These are phyloP conservation scores for Coccomyxa sp. DNA, from an alignment of 139 green algal species.

Conservation along the genomic window DNA sequence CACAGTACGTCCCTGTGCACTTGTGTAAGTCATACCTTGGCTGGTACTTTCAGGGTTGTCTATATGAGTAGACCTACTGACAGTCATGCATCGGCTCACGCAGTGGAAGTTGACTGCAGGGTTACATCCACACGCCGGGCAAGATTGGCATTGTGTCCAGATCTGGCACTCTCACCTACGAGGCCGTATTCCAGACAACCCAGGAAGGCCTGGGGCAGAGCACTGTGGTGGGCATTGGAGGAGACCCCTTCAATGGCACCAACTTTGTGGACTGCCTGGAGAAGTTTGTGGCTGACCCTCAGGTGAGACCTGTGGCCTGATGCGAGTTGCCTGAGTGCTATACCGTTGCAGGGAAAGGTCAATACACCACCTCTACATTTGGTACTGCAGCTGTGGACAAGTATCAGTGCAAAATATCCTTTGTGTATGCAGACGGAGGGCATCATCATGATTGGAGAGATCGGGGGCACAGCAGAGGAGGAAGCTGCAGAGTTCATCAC, in stretches of 20 bases:
- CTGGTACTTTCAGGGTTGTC: no score
- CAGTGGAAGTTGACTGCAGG: no score
- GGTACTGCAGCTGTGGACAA: no score
- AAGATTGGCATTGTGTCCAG: slow-evolving; percentile 96
- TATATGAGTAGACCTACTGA: no score
- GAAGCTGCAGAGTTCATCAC: slow-evolving; percentile 94
- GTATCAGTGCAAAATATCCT: no score
- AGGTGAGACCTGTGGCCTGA: slow-evolving; percentile 40
- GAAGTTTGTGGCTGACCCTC: slow-evolving; percentile 90
- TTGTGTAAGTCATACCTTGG: no score
- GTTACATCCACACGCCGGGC: slow-evolving; percentile 97
- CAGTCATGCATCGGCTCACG: no score
- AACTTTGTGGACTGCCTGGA: slow-evolving; percentile 99
- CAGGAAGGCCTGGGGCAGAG: slow-evolving; percentile 89
- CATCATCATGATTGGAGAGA: slow-evolving; percentile 99
- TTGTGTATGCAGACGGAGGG: slow-evolving; percentile 69
- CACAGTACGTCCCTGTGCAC: not conserved
- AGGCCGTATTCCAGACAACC: slow-evolving; percentile 97
- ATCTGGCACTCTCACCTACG: slow-evolving; percentile 97
- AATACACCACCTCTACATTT: no score
- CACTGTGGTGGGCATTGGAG: slow-evolving; percentile 90
- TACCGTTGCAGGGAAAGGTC: not conserved
- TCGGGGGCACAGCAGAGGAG: slow-evolving; percentile 97
- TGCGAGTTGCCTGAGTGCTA: not conserved
- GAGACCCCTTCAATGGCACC: slow-evolving; percentile 94